These are phyloP conservation scores for Allium sativum DNA, from an alignment of 106 monocot genomes.

Conservation along the genomic window DNA sequence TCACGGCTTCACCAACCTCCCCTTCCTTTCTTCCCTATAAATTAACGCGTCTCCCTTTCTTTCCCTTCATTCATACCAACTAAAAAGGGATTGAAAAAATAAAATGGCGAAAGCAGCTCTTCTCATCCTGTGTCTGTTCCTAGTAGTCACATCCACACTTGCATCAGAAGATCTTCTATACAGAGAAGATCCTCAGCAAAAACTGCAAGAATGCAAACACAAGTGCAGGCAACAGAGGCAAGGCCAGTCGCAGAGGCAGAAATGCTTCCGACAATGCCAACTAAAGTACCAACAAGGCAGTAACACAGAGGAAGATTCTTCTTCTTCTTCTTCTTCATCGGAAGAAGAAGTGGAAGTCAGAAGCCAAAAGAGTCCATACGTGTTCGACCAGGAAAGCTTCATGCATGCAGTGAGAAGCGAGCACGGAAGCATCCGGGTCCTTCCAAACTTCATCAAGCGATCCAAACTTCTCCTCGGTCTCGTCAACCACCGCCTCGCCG, in stretches of 20 bases:
- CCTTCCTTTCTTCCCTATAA: not conserved
- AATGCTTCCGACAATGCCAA: not conserved
- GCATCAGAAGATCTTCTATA: not conserved
- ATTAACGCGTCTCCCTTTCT: not conserved
- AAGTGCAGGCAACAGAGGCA: not conserved
- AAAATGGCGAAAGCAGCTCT: not conserved
- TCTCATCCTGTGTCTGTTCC: not conserved
- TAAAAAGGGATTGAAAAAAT: not conserved
- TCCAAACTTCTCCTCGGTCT: conserved; percentile 24
- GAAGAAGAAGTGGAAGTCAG: not conserved
- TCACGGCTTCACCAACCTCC: not conserved
- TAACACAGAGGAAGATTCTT: not conserved
- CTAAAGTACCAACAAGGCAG: conserved; percentile 2
- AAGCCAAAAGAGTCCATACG: conserved; percentile 10
- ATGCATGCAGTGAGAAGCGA: conserved; percentile 7
- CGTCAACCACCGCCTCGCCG: conserved; percentile 25
- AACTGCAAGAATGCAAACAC: not conserved
- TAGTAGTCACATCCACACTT: not conserved
- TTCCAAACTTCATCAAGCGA: conserved; percentile 14
- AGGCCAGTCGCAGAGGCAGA: not conserved
- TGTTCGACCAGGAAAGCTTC: conserved; percentile 25
- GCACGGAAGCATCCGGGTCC: conserved; percentile 24
- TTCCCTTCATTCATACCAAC: not conserved
- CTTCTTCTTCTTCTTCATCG: too few relatives aligned
- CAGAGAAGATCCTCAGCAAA: not conserved